Percentiles rank a stretch among this genome's conserved stretches.
Conservation (phyloP, 1,139 yeast species). For the Scheffersomyces titani region DNA sequence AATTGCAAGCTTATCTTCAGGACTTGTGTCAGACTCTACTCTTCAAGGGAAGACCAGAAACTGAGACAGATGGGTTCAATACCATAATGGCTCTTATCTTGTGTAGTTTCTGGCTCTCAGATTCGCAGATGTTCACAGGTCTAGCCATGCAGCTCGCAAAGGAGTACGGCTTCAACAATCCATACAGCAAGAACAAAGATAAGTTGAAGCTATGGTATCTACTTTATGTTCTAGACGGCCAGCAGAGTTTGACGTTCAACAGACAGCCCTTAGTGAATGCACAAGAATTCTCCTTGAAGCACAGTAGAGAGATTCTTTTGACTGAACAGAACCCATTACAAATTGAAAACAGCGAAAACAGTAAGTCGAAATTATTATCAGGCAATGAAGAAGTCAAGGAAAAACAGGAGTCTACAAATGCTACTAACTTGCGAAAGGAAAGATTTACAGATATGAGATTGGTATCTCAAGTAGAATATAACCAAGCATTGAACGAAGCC, state of each 20-base stretch:
- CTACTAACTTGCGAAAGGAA: slow-evolving; percentile 8
- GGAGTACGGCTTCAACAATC: slow-evolving; percentile 51
- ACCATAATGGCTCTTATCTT: slow-evolving; percentile 63
- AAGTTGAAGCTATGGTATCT: slow-evolving; percentile 66
- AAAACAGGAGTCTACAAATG: background rate
- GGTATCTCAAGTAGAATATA: slow-evolving; percentile 74
- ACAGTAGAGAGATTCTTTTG: slow-evolving; percentile 40
- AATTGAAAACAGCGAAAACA: background rate
- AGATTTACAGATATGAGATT: slow-evolving; percentile 55
- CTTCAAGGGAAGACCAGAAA: slow-evolving; percentile 39
- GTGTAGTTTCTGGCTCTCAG: slow-evolving; percentile 70
- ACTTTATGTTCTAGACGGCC: slow-evolving; percentile 68
- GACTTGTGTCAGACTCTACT: slow-evolving; percentile 48
- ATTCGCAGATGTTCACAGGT: slow-evolving; percentile 67
- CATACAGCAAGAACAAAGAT: slow-evolving; percentile 35
- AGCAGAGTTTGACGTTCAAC: slow-evolving; percentile 63
- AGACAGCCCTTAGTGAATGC: slow-evolving; percentile 56
- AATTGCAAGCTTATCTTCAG: slow-evolving; percentile 45
- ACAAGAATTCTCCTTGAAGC: slow-evolving; percentile 43
- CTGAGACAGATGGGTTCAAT: slow-evolving; percentile 56
- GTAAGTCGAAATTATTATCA: slow-evolving; percentile 1
- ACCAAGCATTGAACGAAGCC: slow-evolving; percentile 63
- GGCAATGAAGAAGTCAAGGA: slow-evolving; percentile 1
- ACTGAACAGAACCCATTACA: slow-evolving; percentile 5
- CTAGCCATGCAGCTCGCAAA: slow-evolving; percentile 66